Base-by-base conservation (phyloP, 768 basidiomycete genomes). In the Exsudoporus frostii region DNA sequence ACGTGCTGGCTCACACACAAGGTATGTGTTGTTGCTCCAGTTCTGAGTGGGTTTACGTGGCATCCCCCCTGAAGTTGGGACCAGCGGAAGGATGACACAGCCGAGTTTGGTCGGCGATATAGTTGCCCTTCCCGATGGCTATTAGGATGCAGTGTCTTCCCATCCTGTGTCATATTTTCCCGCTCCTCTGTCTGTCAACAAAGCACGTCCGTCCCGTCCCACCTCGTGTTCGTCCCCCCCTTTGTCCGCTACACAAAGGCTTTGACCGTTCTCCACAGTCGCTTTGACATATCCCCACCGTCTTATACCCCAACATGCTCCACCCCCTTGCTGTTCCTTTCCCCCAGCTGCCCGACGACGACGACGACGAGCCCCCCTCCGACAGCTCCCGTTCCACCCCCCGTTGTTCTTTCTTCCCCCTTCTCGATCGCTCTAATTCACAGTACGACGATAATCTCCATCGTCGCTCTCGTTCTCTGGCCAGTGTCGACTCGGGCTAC, bases 401-500 rank as follows among this genome's bases (percentile, higher is more conserved):
- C 0, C 66, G 59, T 9, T 48, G 60, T 1, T 71, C 68, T 1
- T 55, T 60, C 22, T 36, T 57, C 11, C 29, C 49, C 22, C 44
- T 25, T 25, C 29, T 50, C 25, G 56, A 59, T 37, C 20, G 41
- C 32, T 25, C 50, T 14, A 44, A 29, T 9, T 30, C 56, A 2
- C 55, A 24, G 1, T 25, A 30, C 36, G 24, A 46, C n/a, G 30
- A 56, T 40, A 45, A 53, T 37, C 37, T 27, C 40, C 43, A 7
- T 33, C 47, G 17, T 29, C 71, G 65, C 9, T 54, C 57, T 4
- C 47, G 22, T 39, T 68, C 70, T 19, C 8, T 63, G 7, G 36
- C 41, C 38, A 67, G 70, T 20, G 27, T 65, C 9, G 69, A 71
- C 50, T 72, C 66, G 4, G 66, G 63, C 11, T 72, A 65, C 61